Evolutionary conservation across 2,329 filamentous ascomycete genomes (phyloP).

Genomic region (Calonectria pseudoturangicola): DNA sequence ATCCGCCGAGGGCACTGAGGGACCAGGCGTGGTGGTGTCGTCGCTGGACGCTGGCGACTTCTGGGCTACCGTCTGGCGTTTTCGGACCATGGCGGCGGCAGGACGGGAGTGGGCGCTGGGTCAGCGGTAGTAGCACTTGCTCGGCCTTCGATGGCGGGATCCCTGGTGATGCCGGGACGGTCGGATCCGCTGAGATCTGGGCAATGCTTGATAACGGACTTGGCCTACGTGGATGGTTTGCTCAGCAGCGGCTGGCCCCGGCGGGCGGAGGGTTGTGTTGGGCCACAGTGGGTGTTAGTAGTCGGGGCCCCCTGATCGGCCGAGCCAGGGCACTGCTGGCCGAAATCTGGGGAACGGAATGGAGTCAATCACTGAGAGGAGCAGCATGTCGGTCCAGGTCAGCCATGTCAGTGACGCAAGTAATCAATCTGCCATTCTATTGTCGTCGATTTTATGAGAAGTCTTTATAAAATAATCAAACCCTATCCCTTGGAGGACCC

Average conservation of each 20-base stretch:
- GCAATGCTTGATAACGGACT: conserved; percentile 6
- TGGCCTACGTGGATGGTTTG: conserved; percentile 3
- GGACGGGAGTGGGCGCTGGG: not conserved
- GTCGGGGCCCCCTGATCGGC: conserved; percentile 31
- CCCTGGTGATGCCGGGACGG: conserved; percentile 18
- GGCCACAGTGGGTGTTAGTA: conserved; percentile 11
- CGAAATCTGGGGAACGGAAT: conserved; percentile 46
- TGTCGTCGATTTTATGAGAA: not conserved
- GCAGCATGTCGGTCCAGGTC: not conserved
- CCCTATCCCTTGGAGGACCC: not conserved
- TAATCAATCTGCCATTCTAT: conserved; percentile 16
- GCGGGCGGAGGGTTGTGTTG: not conserved
- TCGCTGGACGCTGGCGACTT: conserved; percentile 23
- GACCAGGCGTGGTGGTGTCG: conserved; percentile 10
- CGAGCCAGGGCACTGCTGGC: conserved; percentile 30
- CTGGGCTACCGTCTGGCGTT: conserved; percentile 50
- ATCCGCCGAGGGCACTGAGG: conserved; percentile 31
- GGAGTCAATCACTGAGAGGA: not conserved
- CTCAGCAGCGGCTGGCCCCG: not conserved
- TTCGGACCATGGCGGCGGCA: conserved; percentile 54
- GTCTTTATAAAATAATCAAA: conserved; percentile 11
- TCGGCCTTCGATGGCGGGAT: conserved; percentile 14
- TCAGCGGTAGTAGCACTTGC: not conserved
- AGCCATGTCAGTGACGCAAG: not conserved
- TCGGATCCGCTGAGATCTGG: conserved; percentile 19